These are phyloP conservation scores for Ephemerocybe angulata DNA, from an alignment of 768 basidiomycete species.

Conservation along the genomic window DNA sequence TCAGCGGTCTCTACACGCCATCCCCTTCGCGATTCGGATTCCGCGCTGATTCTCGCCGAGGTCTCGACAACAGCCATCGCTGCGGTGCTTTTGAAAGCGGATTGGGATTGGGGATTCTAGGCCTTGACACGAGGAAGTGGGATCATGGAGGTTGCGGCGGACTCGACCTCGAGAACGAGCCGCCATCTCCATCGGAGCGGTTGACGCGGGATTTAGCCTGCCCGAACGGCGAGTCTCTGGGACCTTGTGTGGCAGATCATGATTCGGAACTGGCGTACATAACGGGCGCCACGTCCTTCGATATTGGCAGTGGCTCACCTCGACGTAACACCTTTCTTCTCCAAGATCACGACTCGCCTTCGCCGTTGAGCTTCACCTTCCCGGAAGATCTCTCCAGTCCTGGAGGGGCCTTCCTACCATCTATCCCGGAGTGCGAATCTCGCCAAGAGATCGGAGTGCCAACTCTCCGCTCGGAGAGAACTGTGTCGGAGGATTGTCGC, in stretches of 20 bases:
- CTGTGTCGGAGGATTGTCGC: background rate
- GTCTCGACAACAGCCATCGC: no score
- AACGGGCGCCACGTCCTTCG: no score
- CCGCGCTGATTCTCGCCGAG: background rate
- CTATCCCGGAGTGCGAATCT: background rate
- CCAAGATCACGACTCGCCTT: background rate
- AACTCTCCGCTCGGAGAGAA: background rate
- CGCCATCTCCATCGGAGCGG: no score
- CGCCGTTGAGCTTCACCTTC: background rate
- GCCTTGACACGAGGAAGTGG: background rate
- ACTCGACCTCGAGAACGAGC: no score
- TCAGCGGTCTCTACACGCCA: background rate
- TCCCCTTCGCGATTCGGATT: background rate
- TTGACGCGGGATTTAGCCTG: no score
- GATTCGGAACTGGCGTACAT: no score
- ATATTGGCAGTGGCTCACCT: no score
- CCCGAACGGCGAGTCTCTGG: no score
- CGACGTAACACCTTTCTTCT: no score
- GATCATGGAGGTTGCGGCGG: no score
- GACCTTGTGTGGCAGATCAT: no score
- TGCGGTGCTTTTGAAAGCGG: no score
- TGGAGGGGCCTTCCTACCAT: background rate
- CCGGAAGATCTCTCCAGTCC: background rate
- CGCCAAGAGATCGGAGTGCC: background rate
- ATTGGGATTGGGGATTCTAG: background rate